Evolutionary conservation across 441 rosid species (phyloP).

Genomic region (Gossypium aridum): DNA sequence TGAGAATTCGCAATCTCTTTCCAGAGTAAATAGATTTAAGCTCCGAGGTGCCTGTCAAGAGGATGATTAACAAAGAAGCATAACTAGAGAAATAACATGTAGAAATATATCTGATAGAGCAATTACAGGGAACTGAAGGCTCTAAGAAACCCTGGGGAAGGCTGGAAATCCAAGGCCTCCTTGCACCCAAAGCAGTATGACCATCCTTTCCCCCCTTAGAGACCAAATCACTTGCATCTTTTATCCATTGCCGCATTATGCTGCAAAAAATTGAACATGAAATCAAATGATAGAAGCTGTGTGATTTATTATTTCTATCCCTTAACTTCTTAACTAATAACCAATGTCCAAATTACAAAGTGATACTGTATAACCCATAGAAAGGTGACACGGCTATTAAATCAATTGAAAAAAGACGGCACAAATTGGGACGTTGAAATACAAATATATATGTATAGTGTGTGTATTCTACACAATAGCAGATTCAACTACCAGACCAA

Average conservation of each 20-base stretch:
- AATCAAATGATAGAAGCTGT: slow-evolving; percentile 3
- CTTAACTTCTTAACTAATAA: background rate
- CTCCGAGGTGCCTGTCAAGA: slow-evolving; percentile 39
- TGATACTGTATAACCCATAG: background rate
- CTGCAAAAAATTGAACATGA: slow-evolving; percentile 35
- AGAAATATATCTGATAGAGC: background rate
- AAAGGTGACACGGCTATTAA: background rate
- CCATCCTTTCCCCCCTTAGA: slow-evolving; percentile 46
- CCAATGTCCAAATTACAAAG: background rate
- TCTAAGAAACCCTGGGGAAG: slow-evolving; percentile 35
- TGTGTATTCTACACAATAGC: background rate
- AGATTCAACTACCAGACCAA: background rate
- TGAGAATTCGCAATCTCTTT: slow-evolving; percentile 19
- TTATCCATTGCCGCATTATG: slow-evolving; percentile 39
- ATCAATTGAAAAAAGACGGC: background rate
- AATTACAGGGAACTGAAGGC: slow-evolving; percentile 69
- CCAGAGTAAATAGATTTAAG: slow-evolving; percentile 29
- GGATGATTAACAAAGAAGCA: slow-evolving; percentile 18
- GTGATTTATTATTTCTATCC: background rate
- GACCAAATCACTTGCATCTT: slow-evolving; percentile 60
- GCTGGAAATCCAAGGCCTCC: slow-evolving; percentile 38
- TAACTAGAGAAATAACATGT: slow-evolving; percentile 4
- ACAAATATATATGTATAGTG: background rate
- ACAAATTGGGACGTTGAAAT: background rate
- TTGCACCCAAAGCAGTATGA: slow-evolving; percentile 31